Percentiles rank a stretch among this genome's conserved stretches.
These are phyloP conservation scores for Solanum paucissectum DNA, from an alignment of 257 asterid genomes.

Conservation along the genomic window DNA sequence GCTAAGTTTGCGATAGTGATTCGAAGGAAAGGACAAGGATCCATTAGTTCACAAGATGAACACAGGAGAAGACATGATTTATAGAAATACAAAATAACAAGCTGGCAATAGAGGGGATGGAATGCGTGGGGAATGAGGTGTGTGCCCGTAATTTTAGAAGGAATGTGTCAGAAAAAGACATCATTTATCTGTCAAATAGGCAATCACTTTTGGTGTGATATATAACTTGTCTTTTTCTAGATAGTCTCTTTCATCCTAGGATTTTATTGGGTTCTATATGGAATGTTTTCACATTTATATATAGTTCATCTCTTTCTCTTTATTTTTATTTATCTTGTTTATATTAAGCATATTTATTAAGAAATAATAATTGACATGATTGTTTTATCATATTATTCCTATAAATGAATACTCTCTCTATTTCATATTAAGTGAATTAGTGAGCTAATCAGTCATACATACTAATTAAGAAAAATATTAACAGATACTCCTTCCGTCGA, in stretches of 20 bases:
- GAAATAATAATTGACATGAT: neutral
- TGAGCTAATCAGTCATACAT: neutral
- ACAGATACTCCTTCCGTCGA: too few species aligned
- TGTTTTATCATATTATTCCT: neutral
- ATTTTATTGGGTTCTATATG: neutral
- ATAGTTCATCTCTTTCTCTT: neutral
- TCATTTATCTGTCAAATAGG: neutral
- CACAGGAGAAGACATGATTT: neutral
- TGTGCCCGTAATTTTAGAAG: slow-evolving; percentile 30
- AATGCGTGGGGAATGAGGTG: slow-evolving; percentile 76
- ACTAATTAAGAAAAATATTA: neutral
- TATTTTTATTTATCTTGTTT: neutral
- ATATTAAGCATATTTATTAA: too few species aligned
- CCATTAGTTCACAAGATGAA: slow-evolving; percentile 28
- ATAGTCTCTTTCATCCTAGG: neutral
- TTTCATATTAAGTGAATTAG: neutral
- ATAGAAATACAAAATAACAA: neutral
- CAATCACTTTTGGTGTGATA: neutral
- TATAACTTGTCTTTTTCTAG: neutral
- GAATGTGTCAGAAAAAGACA: neutral
- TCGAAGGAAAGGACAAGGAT: slow-evolving; percentile 85
- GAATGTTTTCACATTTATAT: neutral
- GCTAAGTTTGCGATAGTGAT: slow-evolving; percentile 52
- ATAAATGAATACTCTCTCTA: neutral
- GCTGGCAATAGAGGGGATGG: neutral